A percentile compares a stretch with the other conserved stretches of the same genome.
These are phyloP conservation scores for Penicillium verhagenii DNA, from an alignment of 495 filamentous ascomycete genomes.

Conservation along the genomic window DNA sequence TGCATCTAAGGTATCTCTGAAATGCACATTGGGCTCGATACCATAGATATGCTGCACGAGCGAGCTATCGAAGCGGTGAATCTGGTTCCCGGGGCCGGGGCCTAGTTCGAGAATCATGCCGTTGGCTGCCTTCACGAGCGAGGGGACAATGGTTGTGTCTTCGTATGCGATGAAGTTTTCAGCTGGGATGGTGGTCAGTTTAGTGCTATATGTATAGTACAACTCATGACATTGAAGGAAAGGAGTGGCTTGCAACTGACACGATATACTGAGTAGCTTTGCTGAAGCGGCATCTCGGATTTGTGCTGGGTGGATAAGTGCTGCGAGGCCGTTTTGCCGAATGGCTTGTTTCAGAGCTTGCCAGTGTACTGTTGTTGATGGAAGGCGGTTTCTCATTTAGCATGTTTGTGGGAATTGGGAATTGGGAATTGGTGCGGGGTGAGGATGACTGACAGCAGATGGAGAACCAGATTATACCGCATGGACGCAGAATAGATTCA, in stretches of 20 bases:
- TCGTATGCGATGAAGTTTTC: conserved; percentile 36
- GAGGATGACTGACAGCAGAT: conserved; percentile 12
- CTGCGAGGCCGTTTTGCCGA: conserved; percentile 19
- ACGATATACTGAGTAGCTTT: conserved; percentile 19
- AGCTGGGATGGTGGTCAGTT: conserved; percentile 15
- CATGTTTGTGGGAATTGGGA: neutral
- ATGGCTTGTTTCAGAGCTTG: conserved; percentile 19
- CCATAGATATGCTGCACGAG: conserved; percentile 40
- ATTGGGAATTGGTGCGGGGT: neutral
- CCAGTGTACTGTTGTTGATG: conserved; percentile 18
- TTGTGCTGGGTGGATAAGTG: conserved; percentile 10
- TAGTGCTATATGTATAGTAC: neutral
- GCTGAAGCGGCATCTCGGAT: conserved; percentile 24
- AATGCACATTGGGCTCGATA: conserved; percentile 43
- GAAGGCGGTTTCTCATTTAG: no score
- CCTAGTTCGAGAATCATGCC: conserved; percentile 51
- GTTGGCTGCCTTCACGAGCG: conserved; percentile 33
- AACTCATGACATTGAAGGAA: no score
- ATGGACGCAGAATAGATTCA: conserved; percentile 16
- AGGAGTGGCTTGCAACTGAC: no score
- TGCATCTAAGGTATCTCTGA: conserved; percentile 18
- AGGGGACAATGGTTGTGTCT: conserved; percentile 41
- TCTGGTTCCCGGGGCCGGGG: conserved; percentile 47
- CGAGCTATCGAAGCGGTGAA: conserved; percentile 36
- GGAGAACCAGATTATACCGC: conserved; percentile 21